A percentile compares a stretch with the other conserved stretches of the same genome.
These are phyloP conservation scores for Septoria petroselini DNA, from an alignment of 2,329 filamentous ascomycete genomes.

Conservation along the genomic window DNA sequence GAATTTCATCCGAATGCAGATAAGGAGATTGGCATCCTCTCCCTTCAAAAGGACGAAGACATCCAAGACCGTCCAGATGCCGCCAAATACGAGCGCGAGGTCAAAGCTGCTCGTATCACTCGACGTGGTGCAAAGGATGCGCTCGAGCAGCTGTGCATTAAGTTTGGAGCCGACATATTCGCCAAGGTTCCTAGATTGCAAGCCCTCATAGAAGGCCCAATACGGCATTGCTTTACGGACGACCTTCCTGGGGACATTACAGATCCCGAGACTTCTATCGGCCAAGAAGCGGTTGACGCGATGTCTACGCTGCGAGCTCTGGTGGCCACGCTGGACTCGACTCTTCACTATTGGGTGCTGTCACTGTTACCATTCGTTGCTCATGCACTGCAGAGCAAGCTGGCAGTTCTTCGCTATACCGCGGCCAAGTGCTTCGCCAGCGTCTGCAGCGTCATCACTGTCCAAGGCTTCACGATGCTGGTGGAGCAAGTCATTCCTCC, in stretches of 20 bases:
- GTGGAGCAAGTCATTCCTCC: slow-evolving; percentile 90
- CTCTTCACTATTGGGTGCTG: slow-evolving; percentile 76
- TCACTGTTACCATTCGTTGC: slow-evolving; percentile 80
- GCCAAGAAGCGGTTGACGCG: slow-evolving; percentile 90
- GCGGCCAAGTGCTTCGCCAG: slow-evolving; percentile 97
- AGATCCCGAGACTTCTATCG: slow-evolving; percentile 70
- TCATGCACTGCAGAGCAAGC: slow-evolving; percentile 78
- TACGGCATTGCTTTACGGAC: slow-evolving; percentile 69
- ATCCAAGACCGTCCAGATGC: slow-evolving; percentile 88
- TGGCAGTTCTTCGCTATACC: slow-evolving; percentile 93
- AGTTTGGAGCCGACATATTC: slow-evolving; percentile 74
- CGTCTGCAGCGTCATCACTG: slow-evolving; percentile 91
- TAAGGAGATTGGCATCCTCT: slow-evolving; percentile 78
- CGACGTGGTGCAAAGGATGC: slow-evolving; percentile 91
- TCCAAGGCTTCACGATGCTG: slow-evolving; percentile 92
- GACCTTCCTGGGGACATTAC: slow-evolving; percentile 67
- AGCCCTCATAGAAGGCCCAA: slow-evolving; percentile 74
- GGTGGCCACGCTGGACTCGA: slow-evolving; percentile 78
- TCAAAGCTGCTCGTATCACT: slow-evolving; percentile 83
- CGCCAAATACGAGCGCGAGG: slow-evolving; percentile 83
- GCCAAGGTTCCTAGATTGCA: slow-evolving; percentile 80
- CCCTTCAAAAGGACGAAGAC: slow-evolving; percentile 95
- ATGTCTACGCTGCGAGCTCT: slow-evolving; percentile 89
- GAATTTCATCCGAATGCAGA: slow-evolving; percentile 82
- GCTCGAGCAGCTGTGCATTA: slow-evolving; percentile 77